Evolutionary conservation across 352 stramenopile species (phyloP), one percentile per base, ranked within the genome.

Genomic region (Pythium aquatile): DNA sequence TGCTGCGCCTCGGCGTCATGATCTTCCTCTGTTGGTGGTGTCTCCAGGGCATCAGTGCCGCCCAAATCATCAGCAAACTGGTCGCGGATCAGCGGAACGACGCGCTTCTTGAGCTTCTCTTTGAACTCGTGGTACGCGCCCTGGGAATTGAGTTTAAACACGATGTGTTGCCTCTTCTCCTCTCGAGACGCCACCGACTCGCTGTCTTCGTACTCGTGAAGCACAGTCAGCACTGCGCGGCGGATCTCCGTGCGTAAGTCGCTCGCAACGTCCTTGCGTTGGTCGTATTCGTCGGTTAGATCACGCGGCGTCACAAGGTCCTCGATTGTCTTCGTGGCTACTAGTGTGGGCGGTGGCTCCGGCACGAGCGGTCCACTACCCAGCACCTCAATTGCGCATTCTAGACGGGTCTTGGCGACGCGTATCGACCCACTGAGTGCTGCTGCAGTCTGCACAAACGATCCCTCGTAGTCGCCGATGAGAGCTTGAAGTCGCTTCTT

Each of bases 101-200:
- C 73, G 46, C 77, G 83, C 63, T 90, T 91, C 73, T 93, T 93
- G 49, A 95, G 81, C 51, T 81, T 67, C 61, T 95, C 82, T 56
- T 93, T 95, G 58, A 95, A 92, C 20, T 72, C 72, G 60, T 93
- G 85, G 66, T 95, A 95, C 29, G 76, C 64, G 14, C 85, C 83
- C 35, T 92, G 74, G 2, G 85, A 79, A 65, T 95, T 95, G 3
- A 95, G 70, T 9, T 83, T 72, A 51, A 90, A 93, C 29, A 95
- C 79, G 14, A 95, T 76, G 28, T 75, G 79, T 66, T 90, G 81
- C 14, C 78, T 79, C 67, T 88, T 87, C 2, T 91, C 83, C 29
- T 91, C 79, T 29, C 83, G 78, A 10, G 62, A 26, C 26, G 73
- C 49, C n/a, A 55, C 53, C 39, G 58, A 40, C 24, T 55, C 60